A percentile compares a stretch with the other conserved stretches of the same genome.
phyloP scores from a whole-genome alignment of 2,329 filamentous ascomycete species.

The Emergomyces orientalis region DNA sequence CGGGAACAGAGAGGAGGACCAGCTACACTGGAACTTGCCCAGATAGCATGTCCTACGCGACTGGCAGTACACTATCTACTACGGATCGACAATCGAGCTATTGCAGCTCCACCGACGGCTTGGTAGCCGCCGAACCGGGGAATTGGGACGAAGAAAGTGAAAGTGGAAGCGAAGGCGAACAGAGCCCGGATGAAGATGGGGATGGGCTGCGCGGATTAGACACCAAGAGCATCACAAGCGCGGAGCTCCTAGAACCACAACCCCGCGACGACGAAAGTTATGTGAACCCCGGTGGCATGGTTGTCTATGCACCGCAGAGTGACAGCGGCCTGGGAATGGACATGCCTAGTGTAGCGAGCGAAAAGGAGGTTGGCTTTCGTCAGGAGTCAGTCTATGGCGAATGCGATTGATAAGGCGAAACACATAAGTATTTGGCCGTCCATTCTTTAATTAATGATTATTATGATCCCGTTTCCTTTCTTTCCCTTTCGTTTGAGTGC shows the following conservation, averaged over 20 bases:
- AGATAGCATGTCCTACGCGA: constrained; percentile 34
- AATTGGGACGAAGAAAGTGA: constrained; percentile 19
- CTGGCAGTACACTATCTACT: constrained; percentile 33
- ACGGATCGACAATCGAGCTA: constrained; percentile 32
- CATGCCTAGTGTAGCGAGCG: constrained; percentile 17
- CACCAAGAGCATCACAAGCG: neutral
- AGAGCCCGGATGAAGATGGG: neutral
- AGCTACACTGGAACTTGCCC: constrained; percentile 36
- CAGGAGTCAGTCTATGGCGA: constrained; percentile 14
- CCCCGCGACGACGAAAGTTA: constrained; percentile 14
- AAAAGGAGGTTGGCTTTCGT: constrained; percentile 7
- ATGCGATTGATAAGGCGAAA: constrained; percentile 2
- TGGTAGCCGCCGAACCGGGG: constrained; percentile 23
- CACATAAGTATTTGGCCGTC: neutral
- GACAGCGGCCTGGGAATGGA: constrained; percentile 27
- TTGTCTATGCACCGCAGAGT: constrained; percentile 18
- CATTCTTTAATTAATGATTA: neutral
- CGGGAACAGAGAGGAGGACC: constrained; percentile 36
- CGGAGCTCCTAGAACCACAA: neutral
- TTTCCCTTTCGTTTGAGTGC: neutral
- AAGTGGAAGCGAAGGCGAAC: constrained; percentile 9
- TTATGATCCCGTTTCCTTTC: constrained; percentile 6
- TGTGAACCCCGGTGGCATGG: constrained; percentile 15
- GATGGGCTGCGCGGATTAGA: neutral
- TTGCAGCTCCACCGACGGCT: constrained; percentile 31